Evolutionary conservation across 495 filamentous ascomycete genomes (phyloP).

Genomic region (Pyronema domesticum): DNA sequence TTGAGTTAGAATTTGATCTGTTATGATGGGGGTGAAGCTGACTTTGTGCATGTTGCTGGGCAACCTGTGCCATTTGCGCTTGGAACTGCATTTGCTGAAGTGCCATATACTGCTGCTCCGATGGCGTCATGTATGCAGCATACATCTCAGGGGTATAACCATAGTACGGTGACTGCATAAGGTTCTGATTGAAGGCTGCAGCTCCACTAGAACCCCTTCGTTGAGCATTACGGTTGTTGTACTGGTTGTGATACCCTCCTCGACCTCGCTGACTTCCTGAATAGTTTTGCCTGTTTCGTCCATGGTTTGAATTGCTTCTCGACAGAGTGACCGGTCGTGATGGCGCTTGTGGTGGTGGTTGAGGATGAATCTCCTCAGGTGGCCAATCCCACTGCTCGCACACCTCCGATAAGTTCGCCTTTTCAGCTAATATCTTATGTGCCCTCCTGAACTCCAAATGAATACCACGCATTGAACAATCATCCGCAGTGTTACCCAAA

Average conservation of each 20-base stretch:
- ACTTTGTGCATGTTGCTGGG: slow-evolving; percentile 41
- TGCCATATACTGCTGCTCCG: slow-evolving; percentile 16
- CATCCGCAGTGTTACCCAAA: slow-evolving; percentile 89
- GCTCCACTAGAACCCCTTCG: slow-evolving; percentile 4
- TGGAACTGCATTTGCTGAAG: slow-evolving; percentile 44
- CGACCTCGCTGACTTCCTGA: slow-evolving; percentile 40
- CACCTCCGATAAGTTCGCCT: slow-evolving; percentile 53
- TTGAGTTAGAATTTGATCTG: not conserved
- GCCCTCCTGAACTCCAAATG: slow-evolving; percentile 79
- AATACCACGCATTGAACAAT: slow-evolving; percentile 75
- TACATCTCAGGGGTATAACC: slow-evolving; percentile 12
- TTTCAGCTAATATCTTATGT: slow-evolving; percentile 56
- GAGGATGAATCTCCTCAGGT: slow-evolving; percentile 59
- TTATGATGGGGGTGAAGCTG: slow-evolving; percentile 25
- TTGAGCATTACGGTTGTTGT: slow-evolving; percentile 21
- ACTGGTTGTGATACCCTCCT: slow-evolving; percentile 30
- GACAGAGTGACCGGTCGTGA: slow-evolving; percentile 41
- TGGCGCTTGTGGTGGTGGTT: slow-evolving; percentile 50
- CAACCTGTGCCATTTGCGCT: slow-evolving; percentile 27
- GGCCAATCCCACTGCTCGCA: slow-evolving; percentile 77
- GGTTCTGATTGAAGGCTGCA: slow-evolving; percentile 2
- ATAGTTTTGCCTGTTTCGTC: slow-evolving; percentile 27
- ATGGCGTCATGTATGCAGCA: slow-evolving; percentile 14
- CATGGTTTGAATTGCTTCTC: slow-evolving; percentile 31
- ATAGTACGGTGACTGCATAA: not conserved